A percentile compares a stretch with the other conserved stretches of the same genome.
phyloP scores from a whole-genome alignment of 1,284 basidiomycete genomes.

The Heliocybe sulcata region DNA sequence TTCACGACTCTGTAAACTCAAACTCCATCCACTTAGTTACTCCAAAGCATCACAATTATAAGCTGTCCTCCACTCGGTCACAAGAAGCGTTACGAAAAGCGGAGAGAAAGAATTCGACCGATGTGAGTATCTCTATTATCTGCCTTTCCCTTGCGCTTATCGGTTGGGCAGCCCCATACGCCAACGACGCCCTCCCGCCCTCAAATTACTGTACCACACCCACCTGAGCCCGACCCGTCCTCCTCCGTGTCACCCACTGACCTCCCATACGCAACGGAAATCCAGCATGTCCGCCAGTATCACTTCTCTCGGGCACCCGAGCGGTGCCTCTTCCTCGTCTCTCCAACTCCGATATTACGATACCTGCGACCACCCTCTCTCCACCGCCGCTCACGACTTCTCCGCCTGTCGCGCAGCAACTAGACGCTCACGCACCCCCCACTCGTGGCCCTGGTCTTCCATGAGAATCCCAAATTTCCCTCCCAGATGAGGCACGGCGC shows the following conservation, averaged over 20 bases:
- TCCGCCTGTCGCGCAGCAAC: background rate
- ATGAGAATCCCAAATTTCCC: slow-evolving; percentile 49
- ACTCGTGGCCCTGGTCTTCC: slow-evolving; percentile 19
- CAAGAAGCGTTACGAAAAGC: background rate
- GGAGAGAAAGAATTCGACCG: background rate
- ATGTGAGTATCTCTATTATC: background rate
- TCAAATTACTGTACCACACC: background rate
- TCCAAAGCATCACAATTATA: background rate
- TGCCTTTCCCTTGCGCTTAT: background rate
- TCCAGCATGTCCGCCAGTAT: background rate
- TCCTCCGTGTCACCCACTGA: background rate
- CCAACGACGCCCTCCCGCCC: background rate
- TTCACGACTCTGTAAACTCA: background rate
- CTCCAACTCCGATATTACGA: background rate
- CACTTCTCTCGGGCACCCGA: background rate
- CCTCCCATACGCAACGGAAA: slow-evolving; percentile 3
- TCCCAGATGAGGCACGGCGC: slow-evolving; percentile 66
- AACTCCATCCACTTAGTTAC: background rate
- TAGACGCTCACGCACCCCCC: background rate
- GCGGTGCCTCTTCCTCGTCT: background rate
- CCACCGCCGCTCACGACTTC: background rate
- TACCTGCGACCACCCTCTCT: background rate
- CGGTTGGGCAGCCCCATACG: background rate
- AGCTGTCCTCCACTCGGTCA: background rate
- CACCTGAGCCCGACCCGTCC: background rate